Evolutionary conservation across 148 eudicot genomes (phyloP).

Genomic region (Cornus kousa): DNA sequence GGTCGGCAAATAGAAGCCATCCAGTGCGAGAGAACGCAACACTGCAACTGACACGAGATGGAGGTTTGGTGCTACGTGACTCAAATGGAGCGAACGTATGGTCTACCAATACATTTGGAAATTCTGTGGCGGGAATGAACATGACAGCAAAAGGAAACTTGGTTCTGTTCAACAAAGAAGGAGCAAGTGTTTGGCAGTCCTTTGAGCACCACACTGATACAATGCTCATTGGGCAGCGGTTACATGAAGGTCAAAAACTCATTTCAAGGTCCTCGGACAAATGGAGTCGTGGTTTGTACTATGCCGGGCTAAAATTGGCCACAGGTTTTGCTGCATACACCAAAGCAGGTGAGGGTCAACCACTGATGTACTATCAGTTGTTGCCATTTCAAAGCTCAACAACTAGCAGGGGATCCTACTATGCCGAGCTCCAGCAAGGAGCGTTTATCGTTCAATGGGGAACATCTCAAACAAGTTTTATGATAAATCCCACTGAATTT

Average conservation of each 20-base stretch:
- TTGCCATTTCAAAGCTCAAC: not conserved
- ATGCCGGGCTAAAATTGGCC: not conserved
- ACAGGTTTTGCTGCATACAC: slow-evolving; percentile 9
- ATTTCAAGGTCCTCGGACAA: not conserved
- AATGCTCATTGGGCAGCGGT: slow-evolving; percentile 12
- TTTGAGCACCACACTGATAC: slow-evolving; percentile 14
- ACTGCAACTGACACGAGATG: not conserved
- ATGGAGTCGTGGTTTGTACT: not conserved
- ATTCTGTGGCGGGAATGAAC: slow-evolving; percentile 11
- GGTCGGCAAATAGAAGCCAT: slow-evolving; percentile 7
- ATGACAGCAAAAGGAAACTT: slow-evolving; percentile 12
- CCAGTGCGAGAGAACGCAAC: slow-evolving; percentile 2
- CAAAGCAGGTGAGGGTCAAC: not conserved
- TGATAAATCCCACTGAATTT: too few relatives aligned
- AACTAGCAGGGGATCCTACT: not conserved
- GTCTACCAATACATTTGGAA: not conserved
- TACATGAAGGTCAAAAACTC: not conserved
- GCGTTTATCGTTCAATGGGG: slow-evolving; percentile 3
- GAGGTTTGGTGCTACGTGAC: not conserved
- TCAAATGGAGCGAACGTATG: not conserved
- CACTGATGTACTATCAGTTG: slow-evolving; percentile 18
- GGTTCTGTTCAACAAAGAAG: slow-evolving; percentile 10
- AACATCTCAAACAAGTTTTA: not conserved
- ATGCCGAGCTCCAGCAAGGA: slow-evolving; percentile 4
- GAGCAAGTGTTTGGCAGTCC: slow-evolving; percentile 13